Base-by-base conservation (phyloP, 257 asterid species). In the Misopates orontium region DNA sequence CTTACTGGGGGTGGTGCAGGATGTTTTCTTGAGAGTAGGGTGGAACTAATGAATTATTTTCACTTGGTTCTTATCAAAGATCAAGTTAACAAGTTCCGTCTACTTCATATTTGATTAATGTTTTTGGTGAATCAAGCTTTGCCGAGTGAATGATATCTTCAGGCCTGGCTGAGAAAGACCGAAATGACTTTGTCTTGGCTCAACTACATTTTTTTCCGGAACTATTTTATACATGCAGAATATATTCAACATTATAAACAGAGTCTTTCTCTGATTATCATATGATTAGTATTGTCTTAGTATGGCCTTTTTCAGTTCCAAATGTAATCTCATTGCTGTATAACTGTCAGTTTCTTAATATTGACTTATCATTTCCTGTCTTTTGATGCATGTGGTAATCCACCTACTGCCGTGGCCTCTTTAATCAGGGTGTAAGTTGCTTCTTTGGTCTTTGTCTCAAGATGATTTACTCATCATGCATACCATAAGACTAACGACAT, bases 361-460 rank as follows among this genome's bases (percentile, higher is more conserved):
- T 41, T 60, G 55, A 75, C 84, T 75, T 65, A 65, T 11, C 12
- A 36, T 31, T 65, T 49, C n/a, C 22, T 23, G 54, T 24, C 61
- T 41, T 66, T 63, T 72, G 60, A 72, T 65, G 68, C 70, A 20
- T 66, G 64, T 60, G 21, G 45, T 19, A 14, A 55, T 22, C 22
- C 48, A 56, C 74, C 59, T 60, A 66, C 75, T 67, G 58, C 60
- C 24, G 24, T 68, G n/a, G 62, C 65, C 57, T 44, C 48, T 61
- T 61, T 47, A 19, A 53, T 75, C 79, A 81, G 83, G 83, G 81
- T 61, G 83, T 78, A 75, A 73, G 87, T 81, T 68, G 44, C 59
- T 18, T 42, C 51, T 49, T 36, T 9, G 11, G 10, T 48, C 31
- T 40, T 71, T 53, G 32, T 20, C 22, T 20, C 8, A n/a, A 31